phyloP scores from a whole-genome alignment of 1,284 basidiomycete species.

The Ustilago vetiveriae region DNA sequence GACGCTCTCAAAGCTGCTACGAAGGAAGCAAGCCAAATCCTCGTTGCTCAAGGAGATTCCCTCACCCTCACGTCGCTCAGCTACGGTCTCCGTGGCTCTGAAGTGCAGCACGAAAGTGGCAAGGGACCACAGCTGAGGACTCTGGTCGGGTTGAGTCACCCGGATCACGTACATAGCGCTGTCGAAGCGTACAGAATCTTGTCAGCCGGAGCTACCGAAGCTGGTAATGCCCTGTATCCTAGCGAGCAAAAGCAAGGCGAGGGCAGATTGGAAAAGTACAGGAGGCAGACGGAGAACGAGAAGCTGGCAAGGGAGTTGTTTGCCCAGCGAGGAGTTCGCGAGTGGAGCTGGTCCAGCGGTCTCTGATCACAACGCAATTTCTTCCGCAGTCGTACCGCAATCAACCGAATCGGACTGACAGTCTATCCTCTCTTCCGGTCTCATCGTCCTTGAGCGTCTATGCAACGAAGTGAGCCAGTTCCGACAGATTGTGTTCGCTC shows the following conservation, averaged over 20 bases:
- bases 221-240: slow-evolving; percentile 10
- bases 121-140: slow-evolving; percentile 47
- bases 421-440: no score
- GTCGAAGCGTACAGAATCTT: slow-evolving; percentile 57
- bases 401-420: no score
- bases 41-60: slow-evolving; percentile 30
- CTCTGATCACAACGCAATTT: slow-evolving; percentile 1
- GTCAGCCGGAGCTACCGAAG: slow-evolving; percentile 12
- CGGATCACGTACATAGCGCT: slow-evolving; percentile 62
- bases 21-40: slow-evolving; percentile 23
- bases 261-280: slow-evolving; percentile 14
- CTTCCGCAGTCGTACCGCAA: no score
- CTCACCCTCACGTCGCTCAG: slow-evolving; percentile 57
- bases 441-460: no score
- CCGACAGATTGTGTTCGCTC: no score
- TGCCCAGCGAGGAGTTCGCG: slow-evolving; percentile 23
- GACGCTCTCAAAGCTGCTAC: slow-evolving; percentile 70
- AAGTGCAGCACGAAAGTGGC: slow-evolving; percentile 14
- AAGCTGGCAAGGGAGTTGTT: slow-evolving; percentile 24
- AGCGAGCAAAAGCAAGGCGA: neutral
- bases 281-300: slow-evolving; percentile 28
- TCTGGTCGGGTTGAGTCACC: slow-evolving; percentile 61
- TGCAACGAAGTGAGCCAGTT: no score
- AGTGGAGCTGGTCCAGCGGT: slow-evolving; percentile 51
- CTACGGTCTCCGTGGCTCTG: slow-evolving; percentile 55